Evolutionary conservation across 148 eudicot species (phyloP), one percentile per base, ranked within the genome.

Genomic region (Rhododendron ovatum): DNA sequence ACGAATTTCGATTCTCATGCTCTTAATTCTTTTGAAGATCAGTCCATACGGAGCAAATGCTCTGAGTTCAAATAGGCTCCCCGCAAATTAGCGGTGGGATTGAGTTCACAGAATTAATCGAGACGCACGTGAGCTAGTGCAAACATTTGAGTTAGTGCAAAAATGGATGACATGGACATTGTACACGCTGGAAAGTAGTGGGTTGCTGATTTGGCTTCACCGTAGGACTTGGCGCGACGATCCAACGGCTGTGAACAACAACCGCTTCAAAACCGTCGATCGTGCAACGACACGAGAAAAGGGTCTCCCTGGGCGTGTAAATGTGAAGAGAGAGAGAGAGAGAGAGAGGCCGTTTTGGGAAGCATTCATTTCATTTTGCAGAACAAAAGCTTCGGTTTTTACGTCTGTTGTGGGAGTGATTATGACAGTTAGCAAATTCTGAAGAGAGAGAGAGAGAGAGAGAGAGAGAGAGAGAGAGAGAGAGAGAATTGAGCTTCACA

Each of bases 381-480:
- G 81, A 30, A 80, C 35, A 5, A 84, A 71, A 71, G 86, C 81
- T 74, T 84, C 69, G 24, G 67, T 84, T 84, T 84, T 84, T 84
- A 13, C 35, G 41, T 84, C 30, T 28, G 69, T 74, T 84, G 67
- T 75, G 86, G 84, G 80, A 75, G 81, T 51, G 81, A 84, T 48
- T 22, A n/a, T 37, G 86, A 69, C 55, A 28, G 76, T 39, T 83
- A 73, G 85, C n/a, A 69, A 71, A 33, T 12, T 65, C 41, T 47
- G 57, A 43, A 43, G 55, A 26, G 30, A 63, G 30, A 65, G 30
- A 65, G 30, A 17, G 59, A 55, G 22, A 55, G 59, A 53, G 55
- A 43, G 45, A 43, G 45, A 43, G 45, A 43, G 45, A 43, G 47
- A 37, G 39, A 37, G 39, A 57, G n/a, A 20, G 10, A n/a, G 30